phyloP scores from a whole-genome alignment of 345 rosid species.

The Carallia brachiata region DNA sequence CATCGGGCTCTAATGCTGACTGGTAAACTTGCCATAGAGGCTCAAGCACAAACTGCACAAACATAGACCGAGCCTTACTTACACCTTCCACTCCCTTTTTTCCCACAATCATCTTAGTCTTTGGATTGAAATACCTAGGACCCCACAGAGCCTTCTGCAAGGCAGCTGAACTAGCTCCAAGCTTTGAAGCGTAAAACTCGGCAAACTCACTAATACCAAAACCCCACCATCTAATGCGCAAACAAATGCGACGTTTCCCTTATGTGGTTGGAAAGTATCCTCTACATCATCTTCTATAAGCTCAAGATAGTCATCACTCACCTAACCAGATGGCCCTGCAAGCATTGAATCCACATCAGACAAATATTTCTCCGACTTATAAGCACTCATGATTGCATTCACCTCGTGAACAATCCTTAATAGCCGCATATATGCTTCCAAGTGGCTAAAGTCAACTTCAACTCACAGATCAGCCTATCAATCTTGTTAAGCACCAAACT shows the following conservation, averaged over 20 bases:
- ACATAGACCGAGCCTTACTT: conserved; percentile 80
- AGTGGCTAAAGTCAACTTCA: conserved; percentile 58
- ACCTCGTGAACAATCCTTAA: conserved; percentile 92
- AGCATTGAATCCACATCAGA: conserved; percentile 90
- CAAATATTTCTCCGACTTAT: conserved; percentile 83
- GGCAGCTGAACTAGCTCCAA: conserved; percentile 61
- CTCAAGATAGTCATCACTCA: conserved; percentile 58
- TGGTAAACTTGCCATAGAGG: conserved; percentile 89
- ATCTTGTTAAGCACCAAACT: conserved; percentile 92
- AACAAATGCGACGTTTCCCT: conserved; percentile 82
- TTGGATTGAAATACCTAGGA: conserved; percentile 66
- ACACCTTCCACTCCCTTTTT: conserved; percentile 59
- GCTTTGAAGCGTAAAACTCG: conserved; percentile 70
- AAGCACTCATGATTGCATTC: conserved; percentile 77
- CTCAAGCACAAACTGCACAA: conserved; percentile 94
- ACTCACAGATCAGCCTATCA: conserved; percentile 84
- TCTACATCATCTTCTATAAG: conserved; percentile 86
- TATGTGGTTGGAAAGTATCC: conserved; percentile 90
- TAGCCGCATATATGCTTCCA: conserved; percentile 77
- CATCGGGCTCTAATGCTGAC: conserved; percentile 66
- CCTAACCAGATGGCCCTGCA: conserved; percentile 45
- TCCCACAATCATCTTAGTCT: conserved; percentile 83
- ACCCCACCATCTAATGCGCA: conserved; percentile 97
- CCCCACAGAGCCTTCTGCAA: conserved; percentile 90
- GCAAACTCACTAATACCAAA: conserved; percentile 74